phyloP scores from a whole-genome alignment of 225 moss, liverwort and hornwort genomes.

The Lunularia cruciata region DNA sequence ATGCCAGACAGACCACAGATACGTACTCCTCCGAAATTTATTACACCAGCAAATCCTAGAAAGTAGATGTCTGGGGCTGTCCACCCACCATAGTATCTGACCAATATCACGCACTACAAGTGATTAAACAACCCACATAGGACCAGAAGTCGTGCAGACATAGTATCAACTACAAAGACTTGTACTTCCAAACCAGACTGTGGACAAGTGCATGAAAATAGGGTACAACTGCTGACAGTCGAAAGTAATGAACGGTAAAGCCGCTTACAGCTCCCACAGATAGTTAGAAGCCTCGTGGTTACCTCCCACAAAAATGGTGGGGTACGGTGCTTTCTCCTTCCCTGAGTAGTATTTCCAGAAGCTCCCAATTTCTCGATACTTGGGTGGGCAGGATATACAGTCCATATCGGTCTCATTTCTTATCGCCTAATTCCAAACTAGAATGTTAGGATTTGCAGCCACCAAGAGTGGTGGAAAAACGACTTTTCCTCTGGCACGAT shows the following conservation, averaged over 20 bases:
- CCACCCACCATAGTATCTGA: constrained; percentile 95
- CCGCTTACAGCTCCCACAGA: constrained; percentile 64
- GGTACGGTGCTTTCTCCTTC: constrained; percentile 72
- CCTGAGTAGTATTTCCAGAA: constrained; percentile 99
- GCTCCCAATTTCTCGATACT: constrained; percentile 78
- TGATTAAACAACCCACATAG: constrained; percentile 4
- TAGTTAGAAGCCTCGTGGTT: constrained; percentile 97
- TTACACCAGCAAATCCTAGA: constrained; percentile 87
- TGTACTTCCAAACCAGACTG: not conserved
- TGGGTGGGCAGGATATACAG: constrained; percentile 67
- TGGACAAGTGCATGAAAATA: not conserved
- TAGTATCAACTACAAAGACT: not conserved
- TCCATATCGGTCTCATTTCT: constrained; percentile 81
- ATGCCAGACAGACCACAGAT: constrained; percentile 96
- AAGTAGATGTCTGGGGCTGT: constrained; percentile 88
- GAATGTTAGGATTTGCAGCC: not conserved
- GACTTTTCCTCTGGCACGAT: not conserved
- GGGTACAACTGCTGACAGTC: not conserved
- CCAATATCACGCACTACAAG: constrained; percentile 49
- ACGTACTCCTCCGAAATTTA: constrained; percentile 79
- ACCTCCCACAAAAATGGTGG: constrained; percentile 93
- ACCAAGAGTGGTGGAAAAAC: not conserved
- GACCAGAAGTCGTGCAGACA: not conserved
- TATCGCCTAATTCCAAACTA: constrained; percentile 57
- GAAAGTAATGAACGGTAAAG: not conserved